Base-by-base conservation (phyloP, 1,139 yeast species). In the Suhomyces ambrosiae region DNA sequence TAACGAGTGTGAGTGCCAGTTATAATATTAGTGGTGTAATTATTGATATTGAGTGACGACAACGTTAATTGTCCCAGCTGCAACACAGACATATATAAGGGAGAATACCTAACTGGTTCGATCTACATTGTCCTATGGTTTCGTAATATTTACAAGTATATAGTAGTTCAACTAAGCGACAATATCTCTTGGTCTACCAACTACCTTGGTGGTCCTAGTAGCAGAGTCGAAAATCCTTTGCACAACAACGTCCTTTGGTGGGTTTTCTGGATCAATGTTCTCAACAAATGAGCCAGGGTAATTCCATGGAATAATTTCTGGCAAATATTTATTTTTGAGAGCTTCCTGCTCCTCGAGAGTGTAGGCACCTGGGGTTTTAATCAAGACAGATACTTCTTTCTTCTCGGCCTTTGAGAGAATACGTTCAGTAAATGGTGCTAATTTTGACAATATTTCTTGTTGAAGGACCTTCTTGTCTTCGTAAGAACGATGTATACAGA, bases 101-200 rank as follows among this genome's bases (percentile, higher is more conserved):
- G n/a, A n/a, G n/a, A n/a, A n/a, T n/a, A n/a, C n/a, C n/a, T n/a
- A n/a, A n/a, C n/a, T n/a, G n/a, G 22, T 7, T 19, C 8, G 22
- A 19, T 23, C n/a, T 8, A 23, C 10, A 7, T n/a, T 12, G n/a
- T 10, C 3, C 28, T 26, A 26, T 14, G 10, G 13, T 15, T 26
- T 6, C 22, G 7, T 22, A 14, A 30, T 35, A 35, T 35, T 23
- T 35, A 35, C 38, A 35, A 26, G 38, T 11, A 23, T 24, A 23
- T 23, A 23, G n/a, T 23, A n/a, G n/a, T n/a, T n/a, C n/a, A n/a
- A n/a, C n/a, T 17, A 39, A 14, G 28, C 30, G 29, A 57, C 56
- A 10, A 65, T 67, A 21, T 63, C 65, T 42, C 62, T 65, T 27
- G 73, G 68, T 55, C 74, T 64, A 28, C 69, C 71, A 33, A 68